Evolutionary conservation across 2,329 filamentous ascomycete genomes (phyloP), one percentile per base, ranked within the genome.

Genomic region (Aspergillus sp.): DNA sequence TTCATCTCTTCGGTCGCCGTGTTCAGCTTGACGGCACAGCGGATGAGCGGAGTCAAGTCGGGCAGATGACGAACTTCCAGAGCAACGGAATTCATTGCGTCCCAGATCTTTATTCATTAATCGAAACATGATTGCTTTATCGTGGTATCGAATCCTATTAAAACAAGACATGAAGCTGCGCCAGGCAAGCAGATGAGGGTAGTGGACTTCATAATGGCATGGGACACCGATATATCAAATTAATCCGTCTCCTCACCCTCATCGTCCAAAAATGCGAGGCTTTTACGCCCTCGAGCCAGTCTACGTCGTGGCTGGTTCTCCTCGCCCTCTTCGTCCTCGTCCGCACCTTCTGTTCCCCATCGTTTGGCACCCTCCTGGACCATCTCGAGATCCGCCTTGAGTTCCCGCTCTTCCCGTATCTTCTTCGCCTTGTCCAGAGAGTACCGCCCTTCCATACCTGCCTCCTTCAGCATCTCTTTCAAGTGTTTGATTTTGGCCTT

Each of bases 1-100:
- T 98, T 97, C 72, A 91, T 98, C 76, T 93, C 90, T 26, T 96
- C 93, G 0, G 87, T 98, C 26, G 90, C 91, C 6, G 82, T 95
- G 47, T 96, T 97, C 72, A 95, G 91, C 64, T 73, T 98, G 47
- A 83, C 93, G 48, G 93, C 91, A 27, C 93, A 98, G 62, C 85
- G 86, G 54, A 86, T 96, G 78, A 76, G 75, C 48, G 68, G 67
- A 27, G 60, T 59, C 39, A 70, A 67, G 47, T 46, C 59, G 13
- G 53, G 58, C 33, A 67, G 61, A 60, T 68, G 52, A 66, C 44
- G 39, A 29, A 40, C 33, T 36, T 35, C 36, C 9, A 30, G 30
- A 29, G 35, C 27, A 10, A 39, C 37, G 6, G 10, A n/a, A 37
- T 43, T 31, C 30, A 41, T 31, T 42, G 9, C 35, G 7, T 9